These are phyloP conservation scores for Eucalyptus polyanthemos DNA, from an alignment of 345 rosid species.

Conservation along the genomic window DNA sequence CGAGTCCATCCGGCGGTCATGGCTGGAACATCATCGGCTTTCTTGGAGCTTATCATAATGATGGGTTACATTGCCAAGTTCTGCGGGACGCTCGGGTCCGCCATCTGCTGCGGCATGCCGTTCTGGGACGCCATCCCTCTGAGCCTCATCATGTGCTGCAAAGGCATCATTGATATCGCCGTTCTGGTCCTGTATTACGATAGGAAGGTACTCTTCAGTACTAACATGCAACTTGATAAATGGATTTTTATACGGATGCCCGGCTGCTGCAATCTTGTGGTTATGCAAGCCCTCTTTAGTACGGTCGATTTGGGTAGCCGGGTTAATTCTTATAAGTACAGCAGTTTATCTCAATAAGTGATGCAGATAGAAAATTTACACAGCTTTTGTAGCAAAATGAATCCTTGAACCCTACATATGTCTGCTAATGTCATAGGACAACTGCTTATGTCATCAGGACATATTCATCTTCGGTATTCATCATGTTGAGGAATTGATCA, in stretches of 20 bases:
- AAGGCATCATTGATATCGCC: slow-evolving; percentile 14
- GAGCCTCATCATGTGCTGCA: slow-evolving; percentile 17
- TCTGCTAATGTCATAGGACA: not conserved
- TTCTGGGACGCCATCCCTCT: slow-evolving; percentile 15
- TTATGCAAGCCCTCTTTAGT: not conserved
- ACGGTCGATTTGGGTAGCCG: not conserved
- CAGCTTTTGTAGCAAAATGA: not conserved
- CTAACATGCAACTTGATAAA: not conserved
- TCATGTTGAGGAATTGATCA: not conserved
- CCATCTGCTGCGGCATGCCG: slow-evolving; percentile 8
- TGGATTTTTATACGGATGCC: not conserved
- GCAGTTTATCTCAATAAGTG: not conserved
- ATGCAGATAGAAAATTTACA: not conserved
- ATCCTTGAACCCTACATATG: not conserved
- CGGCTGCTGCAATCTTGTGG: not conserved
- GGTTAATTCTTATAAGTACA: not conserved
- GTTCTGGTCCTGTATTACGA: not conserved
- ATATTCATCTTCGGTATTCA: not conserved
- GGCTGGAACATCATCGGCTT: not conserved
- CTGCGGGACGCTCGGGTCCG: slow-evolving; percentile 5
- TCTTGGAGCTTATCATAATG: not conserved
- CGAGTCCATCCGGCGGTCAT: not conserved
- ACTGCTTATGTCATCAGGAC: not conserved
- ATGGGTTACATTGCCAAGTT: slow-evolving; percentile 4
- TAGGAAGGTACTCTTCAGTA: not conserved